Evolutionary conservation across 306 rosid genomes (phyloP).

Genomic region (Vigna reflexopilosa): DNA sequence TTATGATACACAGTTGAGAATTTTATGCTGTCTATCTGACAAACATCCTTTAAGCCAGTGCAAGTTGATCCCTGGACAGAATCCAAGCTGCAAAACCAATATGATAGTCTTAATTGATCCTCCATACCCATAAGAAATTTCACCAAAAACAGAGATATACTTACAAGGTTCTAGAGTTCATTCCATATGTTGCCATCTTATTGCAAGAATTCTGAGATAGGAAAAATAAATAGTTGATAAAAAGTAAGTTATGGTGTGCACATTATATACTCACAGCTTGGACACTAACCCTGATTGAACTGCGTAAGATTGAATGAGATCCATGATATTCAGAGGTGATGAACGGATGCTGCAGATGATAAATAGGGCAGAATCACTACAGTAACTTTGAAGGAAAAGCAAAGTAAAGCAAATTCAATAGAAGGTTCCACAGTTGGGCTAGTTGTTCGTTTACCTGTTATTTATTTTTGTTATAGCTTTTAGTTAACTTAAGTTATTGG

Average conservation of each 20-base stretch:
- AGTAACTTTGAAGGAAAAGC: slow-evolving; percentile 27
- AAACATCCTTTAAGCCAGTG: slow-evolving; percentile 74
- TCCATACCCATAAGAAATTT: slow-evolving; percentile 33
- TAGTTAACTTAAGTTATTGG: background rate
- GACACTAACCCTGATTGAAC: slow-evolving; percentile 68
- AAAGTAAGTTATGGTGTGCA: slow-evolving; percentile 34
- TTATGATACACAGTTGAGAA: slow-evolving; percentile 63
- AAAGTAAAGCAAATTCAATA: slow-evolving; percentile 4
- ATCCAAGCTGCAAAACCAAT: slow-evolving; percentile 57
- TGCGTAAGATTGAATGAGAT: slow-evolving; percentile 48
- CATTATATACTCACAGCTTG: slow-evolving; percentile 24
- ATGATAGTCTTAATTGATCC: slow-evolving; percentile 35
- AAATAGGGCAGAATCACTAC: slow-evolving; percentile 35
- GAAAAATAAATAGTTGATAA: slow-evolving; percentile 34
- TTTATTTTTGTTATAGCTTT: background rate
- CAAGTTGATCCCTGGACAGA: slow-evolving; percentile 63
- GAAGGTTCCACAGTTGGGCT: background rate
- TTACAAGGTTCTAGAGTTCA: slow-evolving; percentile 69
- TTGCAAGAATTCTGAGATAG: slow-evolving; percentile 66
- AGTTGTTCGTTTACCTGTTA: background rate
- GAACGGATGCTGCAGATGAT: slow-evolving; percentile 84
- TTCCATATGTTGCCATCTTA: slow-evolving; percentile 55
- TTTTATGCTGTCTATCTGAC: slow-evolving; percentile 70
- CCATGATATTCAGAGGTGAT: slow-evolving; percentile 66
- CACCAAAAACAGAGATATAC: slow-evolving; percentile 44